Percentiles rank a stretch among this genome's conserved stretches.
phyloP scores from a whole-genome alignment of 106 monocot genomes.

The Agapanthus africanus region DNA sequence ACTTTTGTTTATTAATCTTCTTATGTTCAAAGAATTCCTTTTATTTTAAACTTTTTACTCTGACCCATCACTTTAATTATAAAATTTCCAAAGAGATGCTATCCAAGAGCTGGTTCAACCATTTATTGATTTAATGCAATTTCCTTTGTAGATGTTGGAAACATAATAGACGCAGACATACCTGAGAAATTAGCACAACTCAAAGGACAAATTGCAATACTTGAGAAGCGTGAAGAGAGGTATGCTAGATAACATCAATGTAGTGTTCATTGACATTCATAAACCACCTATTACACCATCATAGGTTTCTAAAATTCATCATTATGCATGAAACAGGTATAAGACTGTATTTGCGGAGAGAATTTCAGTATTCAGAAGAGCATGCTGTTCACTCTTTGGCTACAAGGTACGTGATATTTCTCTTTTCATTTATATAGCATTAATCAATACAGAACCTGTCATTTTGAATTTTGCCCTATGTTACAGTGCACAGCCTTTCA shows the following conservation, averaged over 20 bases:
- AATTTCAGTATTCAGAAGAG: slow-evolving; percentile 96
- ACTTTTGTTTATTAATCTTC: neutral
- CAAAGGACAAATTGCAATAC: slow-evolving; percentile 90
- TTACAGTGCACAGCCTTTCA: too few species aligned
- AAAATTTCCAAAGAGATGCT: neutral
- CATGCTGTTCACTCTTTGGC: slow-evolving; percentile 95
- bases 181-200: slow-evolving; percentile 88
- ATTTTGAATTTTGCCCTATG: too few species aligned
- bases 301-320: neutral
- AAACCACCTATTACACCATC: neutral
- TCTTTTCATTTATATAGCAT: neutral
- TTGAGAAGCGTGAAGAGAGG: slow-evolving; percentile 99
- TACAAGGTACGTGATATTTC: slow-evolving; percentile 65
- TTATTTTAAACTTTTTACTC: neutral
- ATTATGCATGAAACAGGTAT: slow-evolving; percentile 52
- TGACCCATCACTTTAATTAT: neutral
- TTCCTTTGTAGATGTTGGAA: slow-evolving; percentile 36
- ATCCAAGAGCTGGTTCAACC: neutral
- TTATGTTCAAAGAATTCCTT: neutral
- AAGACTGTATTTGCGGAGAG: slow-evolving; percentile 96
- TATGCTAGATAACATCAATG: slow-evolving; percentile 5
- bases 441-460: too few species aligned
- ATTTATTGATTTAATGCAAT: neutral
- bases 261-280: neutral
- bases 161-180: slow-evolving; percentile 55